Evolutionary conservation across 257 asterid genomes (phyloP).

Genomic region (Solanum rostratum): DNA sequence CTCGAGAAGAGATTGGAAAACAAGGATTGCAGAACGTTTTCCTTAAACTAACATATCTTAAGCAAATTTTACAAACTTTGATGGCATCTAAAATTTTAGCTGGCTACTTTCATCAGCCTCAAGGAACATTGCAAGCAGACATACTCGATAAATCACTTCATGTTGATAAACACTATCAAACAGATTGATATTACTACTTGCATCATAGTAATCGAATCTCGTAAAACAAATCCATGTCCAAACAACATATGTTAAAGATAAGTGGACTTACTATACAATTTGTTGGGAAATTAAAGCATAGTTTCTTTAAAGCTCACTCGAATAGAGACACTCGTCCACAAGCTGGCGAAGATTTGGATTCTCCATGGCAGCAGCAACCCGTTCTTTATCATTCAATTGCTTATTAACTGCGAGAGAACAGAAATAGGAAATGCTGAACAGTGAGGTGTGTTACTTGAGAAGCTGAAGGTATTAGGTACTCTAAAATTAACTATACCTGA

Average conservation of each 20-base stretch:
- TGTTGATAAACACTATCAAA: neutral
- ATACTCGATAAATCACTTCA: neutral
- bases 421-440: neutral
- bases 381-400: conserved; percentile 88
- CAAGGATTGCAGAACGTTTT: no score
- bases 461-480: neutral
- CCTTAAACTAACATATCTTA: no score
- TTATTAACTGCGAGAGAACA: conserved; percentile 52
- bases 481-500: conserved; percentile 39
- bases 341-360: conserved; percentile 92
- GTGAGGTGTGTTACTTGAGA: neutral
- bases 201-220: neutral
- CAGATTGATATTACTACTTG: neutral
- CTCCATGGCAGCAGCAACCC: conserved; percentile 91
- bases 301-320: conserved; percentile 56
- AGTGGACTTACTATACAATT: conserved; percentile 18
- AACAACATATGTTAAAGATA: neutral
- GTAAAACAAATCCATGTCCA: neutral
- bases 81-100: no score
- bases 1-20: no score
- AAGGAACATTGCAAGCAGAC: neutral
- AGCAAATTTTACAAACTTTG: no score
- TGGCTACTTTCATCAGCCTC: neutral
- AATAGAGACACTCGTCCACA: conserved; percentile 78
- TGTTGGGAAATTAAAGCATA: neutral